These are phyloP conservation scores for Podila epigama DNA, from an alignment of 192 early-diverging fungal species.

Conservation along the genomic window DNA sequence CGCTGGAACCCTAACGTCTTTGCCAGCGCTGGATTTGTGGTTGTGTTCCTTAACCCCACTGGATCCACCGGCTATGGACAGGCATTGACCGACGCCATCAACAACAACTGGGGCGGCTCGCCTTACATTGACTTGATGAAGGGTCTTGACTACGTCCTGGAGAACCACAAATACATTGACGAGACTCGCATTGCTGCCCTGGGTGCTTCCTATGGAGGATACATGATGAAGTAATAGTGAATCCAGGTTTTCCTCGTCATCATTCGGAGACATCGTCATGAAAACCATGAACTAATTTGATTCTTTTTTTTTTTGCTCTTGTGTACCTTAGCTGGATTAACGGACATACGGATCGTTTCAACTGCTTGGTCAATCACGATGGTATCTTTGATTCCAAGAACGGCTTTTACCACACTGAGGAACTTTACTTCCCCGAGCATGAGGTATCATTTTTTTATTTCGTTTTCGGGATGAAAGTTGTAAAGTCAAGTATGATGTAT, in stretches of 20 bases:
- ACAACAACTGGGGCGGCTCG: slow-evolving; percentile 76
- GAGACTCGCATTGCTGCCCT: slow-evolving; percentile 61
- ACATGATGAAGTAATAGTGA: slow-evolving; percentile 70
- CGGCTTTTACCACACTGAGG: slow-evolving; percentile 77
- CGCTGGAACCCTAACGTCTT: slow-evolving; percentile 82
- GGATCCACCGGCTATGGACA: slow-evolving; percentile 85
- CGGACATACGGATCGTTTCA: slow-evolving; percentile 72
- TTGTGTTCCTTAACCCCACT: slow-evolving; percentile 76
- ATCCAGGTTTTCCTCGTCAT: not conserved
- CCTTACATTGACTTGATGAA: slow-evolving; percentile 81
- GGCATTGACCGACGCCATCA: slow-evolving; percentile 76
- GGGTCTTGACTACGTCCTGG: slow-evolving; percentile 69
- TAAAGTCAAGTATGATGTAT: no score
- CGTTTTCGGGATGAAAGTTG: no score
- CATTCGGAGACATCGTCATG: not conserved
- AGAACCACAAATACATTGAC: slow-evolving; percentile 65
- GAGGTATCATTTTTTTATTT: slow-evolving; percentile 53
- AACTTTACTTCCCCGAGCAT: slow-evolving; percentile 81
- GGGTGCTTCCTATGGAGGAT: slow-evolving; percentile 83
- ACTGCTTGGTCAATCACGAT: slow-evolving; percentile 74
- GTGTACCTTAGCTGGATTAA: slow-evolving; percentile 69
- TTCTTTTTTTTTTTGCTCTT: not conserved
- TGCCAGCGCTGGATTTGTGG: slow-evolving; percentile 74
- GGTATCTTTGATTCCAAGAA: slow-evolving; percentile 70
- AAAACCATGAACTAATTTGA: no score